Conservation (phyloP, 345 rosid genomes). For the Arabis hirsuta region DNA sequence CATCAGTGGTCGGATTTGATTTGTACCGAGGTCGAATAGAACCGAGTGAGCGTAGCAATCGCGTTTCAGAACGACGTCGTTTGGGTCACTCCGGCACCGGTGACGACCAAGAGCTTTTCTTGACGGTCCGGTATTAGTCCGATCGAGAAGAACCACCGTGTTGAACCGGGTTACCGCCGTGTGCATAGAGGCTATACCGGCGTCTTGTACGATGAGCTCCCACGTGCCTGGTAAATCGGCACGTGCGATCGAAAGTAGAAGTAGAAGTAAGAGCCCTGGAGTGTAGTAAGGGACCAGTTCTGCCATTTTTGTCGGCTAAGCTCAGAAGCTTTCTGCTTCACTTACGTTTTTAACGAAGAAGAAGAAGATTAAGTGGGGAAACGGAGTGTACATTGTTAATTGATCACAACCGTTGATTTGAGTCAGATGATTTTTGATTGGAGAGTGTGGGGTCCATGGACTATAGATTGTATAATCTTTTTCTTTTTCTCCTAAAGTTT, state of each 20-base stretch:
- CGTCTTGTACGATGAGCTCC: slow-evolving; percentile 71
- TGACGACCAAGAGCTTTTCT: slow-evolving; percentile 58
- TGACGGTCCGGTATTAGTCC: slow-evolving; percentile 85
- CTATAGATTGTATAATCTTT: neutral
- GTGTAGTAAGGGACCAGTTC: slow-evolving; percentile 10
- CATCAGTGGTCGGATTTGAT: slow-evolving; percentile 60
- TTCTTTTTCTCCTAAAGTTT: too few species aligned
- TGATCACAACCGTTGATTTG: slow-evolving; percentile 28
- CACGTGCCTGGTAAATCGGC: slow-evolving; percentile 83
- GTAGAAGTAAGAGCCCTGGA: neutral
- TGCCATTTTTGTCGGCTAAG: slow-evolving; percentile 42
- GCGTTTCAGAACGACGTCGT: slow-evolving; percentile 55
- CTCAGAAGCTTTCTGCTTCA: slow-evolving; percentile 35
- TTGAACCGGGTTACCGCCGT: slow-evolving; percentile 94
- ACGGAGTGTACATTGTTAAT: neutral
- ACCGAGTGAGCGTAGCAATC: slow-evolving; percentile 88
- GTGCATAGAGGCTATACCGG: slow-evolving; percentile 95
- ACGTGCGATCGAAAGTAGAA: slow-evolving; percentile 13
- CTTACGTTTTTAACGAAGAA: slow-evolving; percentile 19
- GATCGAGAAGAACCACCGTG: slow-evolving; percentile 85
- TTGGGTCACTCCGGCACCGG: slow-evolving; percentile 63
- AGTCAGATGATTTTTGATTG: neutral
- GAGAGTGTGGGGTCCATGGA: neutral
- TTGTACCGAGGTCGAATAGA: slow-evolving; percentile 55
- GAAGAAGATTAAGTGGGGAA: slow-evolving; percentile 22